Conservation (phyloP, 2,329 filamentous ascomycete genomes). For the Colletotrichum cuscutae region DNA sequence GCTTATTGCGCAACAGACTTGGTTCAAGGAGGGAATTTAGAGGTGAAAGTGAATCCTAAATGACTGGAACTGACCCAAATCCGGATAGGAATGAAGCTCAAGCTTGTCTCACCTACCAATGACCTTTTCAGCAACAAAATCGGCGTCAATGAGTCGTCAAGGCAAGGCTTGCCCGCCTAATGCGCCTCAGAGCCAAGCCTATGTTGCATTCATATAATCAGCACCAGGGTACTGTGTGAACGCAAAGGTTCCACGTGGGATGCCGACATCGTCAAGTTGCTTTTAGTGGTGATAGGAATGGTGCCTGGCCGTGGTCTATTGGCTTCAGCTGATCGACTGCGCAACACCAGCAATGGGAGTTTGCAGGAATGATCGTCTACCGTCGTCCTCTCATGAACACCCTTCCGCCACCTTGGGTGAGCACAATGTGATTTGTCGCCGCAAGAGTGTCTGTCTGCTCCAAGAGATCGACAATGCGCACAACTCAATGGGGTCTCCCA, state of each 20-base stretch:
- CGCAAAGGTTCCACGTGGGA: not conserved
- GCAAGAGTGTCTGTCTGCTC: not conserved
- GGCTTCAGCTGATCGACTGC: not conserved
- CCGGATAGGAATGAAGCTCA: conserved; percentile 4
- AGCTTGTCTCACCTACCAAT: not conserved
- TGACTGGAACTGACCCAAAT: not conserved
- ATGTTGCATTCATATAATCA: not conserved
- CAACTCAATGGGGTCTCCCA: not conserved
- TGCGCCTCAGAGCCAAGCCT: not conserved
- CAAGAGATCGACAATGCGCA: not conserved
- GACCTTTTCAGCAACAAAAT: not conserved
- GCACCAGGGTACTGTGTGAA: not conserved
- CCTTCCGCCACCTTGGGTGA: not conserved
- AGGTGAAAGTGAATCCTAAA: not conserved
- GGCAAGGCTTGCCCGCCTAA: conserved; percentile 5
- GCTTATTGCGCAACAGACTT: not conserved
- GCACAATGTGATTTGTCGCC: not conserved
- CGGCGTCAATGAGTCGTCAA: conserved; percentile 11
- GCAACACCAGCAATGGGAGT: not conserved
- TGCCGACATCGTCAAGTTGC: not conserved
- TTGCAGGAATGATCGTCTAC: not conserved
- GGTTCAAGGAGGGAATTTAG: not conserved
- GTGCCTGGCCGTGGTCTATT: not conserved
- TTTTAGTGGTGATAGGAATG: not conserved
- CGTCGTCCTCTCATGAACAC: not conserved